Base-by-base conservation (phyloP, 768 basidiomycete species). In the Aureoboletus auriporus region DNA sequence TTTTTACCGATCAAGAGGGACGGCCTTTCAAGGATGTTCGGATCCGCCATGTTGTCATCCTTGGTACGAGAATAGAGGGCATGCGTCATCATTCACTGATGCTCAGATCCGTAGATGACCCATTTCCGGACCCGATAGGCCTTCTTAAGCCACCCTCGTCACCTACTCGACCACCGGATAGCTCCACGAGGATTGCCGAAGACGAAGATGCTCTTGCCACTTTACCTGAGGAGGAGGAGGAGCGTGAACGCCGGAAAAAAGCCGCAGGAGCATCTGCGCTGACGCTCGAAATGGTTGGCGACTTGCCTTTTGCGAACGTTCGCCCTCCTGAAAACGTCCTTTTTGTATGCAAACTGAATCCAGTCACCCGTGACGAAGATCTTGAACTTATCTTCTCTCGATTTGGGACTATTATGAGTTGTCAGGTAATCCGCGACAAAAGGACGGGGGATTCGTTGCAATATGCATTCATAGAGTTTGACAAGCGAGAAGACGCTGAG, bases 281-380 rank as follows among this genome's bases (percentile, higher is more conserved):
- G 34, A 98, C 96, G 5, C 80, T 99, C 43, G 96, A 99, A 69
- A 99, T 99, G 96, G 95, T 99, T 48, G 96, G 96, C 29, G 96
- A 99, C 69, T 73, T 98, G 45, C 96, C 96, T 1, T 98, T 99
- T 64, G 96, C 96, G 23, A 93, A 95, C 61, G 93, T 99, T 38
- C 82, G 93, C 38, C 96, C 96, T 0, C 96, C 96, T 1, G 96
- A 99, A 70, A 98, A 98, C 66, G 93, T 98, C 26, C 70, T 99
- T 11, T 99, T 99, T 68, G 94, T 99, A 9, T 99, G 96, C 83
- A 98, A 98, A 64, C 79, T 98, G 55, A 99, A 99, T 62, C 81
- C 90, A 17, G 94, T 96, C 16, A 98, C 96, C 26, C 76, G 87
- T 42, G 92, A 94, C 61, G 95, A 98, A 63, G 96, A 98, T 69